phyloP scores from a whole-genome alignment of 2,329 filamentous ascomycete species.

The Monosporascus sp. region DNA sequence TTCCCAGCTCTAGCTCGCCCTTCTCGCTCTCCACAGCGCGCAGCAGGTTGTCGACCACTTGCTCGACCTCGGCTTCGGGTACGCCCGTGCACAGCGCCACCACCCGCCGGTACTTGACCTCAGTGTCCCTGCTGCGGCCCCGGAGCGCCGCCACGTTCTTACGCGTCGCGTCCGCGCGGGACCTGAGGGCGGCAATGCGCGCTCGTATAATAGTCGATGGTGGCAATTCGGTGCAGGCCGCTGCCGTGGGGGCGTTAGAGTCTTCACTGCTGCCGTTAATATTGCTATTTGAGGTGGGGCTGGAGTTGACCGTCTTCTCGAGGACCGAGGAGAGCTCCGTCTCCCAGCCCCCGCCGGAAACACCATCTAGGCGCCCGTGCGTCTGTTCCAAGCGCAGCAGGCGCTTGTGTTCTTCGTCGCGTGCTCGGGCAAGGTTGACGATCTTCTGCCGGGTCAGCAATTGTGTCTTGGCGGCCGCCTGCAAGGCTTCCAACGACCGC shows the following conservation, averaged over 20 bases:
- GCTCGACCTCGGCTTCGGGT: slow-evolving; percentile 72
- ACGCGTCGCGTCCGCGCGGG: slow-evolving; percentile 61
- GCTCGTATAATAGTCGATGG: slow-evolving; percentile 57
- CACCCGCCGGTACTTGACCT: slow-evolving; percentile 81
- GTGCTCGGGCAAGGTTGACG: slow-evolving; percentile 68
- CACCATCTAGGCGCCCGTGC: slow-evolving; percentile 35
- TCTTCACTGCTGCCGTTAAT: slow-evolving; percentile 25
- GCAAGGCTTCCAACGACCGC: slow-evolving; percentile 65
- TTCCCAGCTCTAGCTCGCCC: slow-evolving; percentile 66
- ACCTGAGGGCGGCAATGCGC: slow-evolving; percentile 63
- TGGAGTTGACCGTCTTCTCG: slow-evolving; percentile 15
- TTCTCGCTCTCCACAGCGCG: slow-evolving; percentile 86
- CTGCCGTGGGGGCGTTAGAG: slow-evolving; percentile 28
- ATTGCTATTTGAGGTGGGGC: not conserved
- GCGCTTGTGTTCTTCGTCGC: slow-evolving; percentile 60
- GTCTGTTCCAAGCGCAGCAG: slow-evolving; percentile 42
- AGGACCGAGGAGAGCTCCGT: slow-evolving; percentile 45
- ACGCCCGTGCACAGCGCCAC: slow-evolving; percentile 82
- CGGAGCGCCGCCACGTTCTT: slow-evolving; percentile 66
- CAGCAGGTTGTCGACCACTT: slow-evolving; percentile 70
- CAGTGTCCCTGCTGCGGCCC: slow-evolving; percentile 75
- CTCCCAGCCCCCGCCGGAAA: slow-evolving; percentile 44
- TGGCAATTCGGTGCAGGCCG: slow-evolving; percentile 44
- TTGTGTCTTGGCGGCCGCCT: slow-evolving; percentile 58
- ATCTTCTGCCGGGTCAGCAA: slow-evolving; percentile 66